Evolutionary conservation across 768 basidiomycete genomes (phyloP).

Genomic region (Tylopilus subfusipes): DNA sequence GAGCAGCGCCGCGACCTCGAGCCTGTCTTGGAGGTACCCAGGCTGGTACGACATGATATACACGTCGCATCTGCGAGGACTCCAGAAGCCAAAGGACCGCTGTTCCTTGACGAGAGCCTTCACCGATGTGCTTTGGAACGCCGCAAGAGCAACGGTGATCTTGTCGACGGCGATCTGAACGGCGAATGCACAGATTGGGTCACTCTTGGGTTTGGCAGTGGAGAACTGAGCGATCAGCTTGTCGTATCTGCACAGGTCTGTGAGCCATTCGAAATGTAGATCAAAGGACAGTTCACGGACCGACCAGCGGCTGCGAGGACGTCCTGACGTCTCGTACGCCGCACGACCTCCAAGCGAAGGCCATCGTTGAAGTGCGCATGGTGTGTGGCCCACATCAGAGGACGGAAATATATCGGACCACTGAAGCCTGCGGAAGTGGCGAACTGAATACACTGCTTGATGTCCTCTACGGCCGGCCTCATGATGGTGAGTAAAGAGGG

Average conservation of each 20-base stretch:
- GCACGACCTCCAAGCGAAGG: constrained; percentile 69
- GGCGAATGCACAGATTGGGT: constrained; percentile 62
- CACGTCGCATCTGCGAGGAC: constrained; percentile 84
- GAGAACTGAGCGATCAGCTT: constrained; percentile 60
- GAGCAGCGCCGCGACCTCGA: constrained; percentile 71
- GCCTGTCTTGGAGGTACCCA: constrained; percentile 71
- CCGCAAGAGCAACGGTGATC: constrained; percentile 64
- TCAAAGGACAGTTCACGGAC: constrained; percentile 35
- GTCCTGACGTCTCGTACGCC: constrained; percentile 61
- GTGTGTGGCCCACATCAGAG: constrained; percentile 69
- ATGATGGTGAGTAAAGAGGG: constrained; percentile 49
- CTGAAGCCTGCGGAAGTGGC: constrained; percentile 60
- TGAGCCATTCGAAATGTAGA: not conserved
- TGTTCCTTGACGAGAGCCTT: constrained; percentile 72
- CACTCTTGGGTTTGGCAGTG: constrained; percentile 49
- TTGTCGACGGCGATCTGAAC: constrained; percentile 78
- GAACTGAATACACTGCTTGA: constrained; percentile 59
- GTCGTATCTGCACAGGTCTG: constrained; percentile 55
- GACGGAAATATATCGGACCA: constrained; percentile 62
- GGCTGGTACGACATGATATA: constrained; percentile 78
- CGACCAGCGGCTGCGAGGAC: constrained; percentile 80
- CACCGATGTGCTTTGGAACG: constrained; percentile 63
- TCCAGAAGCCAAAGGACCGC: constrained; percentile 84
- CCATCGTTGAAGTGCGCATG: constrained; percentile 68
- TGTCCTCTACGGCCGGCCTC: constrained; percentile 51